Evolutionary conservation across 345 rosid species (phyloP), one percentile per base, ranked within the genome.

Genomic region (Jatropha curcas): DNA sequence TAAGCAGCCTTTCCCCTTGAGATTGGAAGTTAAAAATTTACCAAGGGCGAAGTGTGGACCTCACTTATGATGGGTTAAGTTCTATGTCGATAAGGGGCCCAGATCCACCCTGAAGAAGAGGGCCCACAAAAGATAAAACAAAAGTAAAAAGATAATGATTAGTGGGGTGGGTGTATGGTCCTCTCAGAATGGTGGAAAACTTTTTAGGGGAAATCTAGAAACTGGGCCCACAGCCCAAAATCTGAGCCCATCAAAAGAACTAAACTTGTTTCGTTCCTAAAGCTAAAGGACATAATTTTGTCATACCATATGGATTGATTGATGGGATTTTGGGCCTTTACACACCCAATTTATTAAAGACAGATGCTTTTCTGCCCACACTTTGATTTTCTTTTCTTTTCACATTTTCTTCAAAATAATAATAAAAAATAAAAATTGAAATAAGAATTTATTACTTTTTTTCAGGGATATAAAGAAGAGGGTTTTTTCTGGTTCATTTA

Each of bases 111-210:
- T 13, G 17, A 48, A 9, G 4, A 27, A 24, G 10, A 2, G 65
- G 70, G 41, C 31, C 55, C 83, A 80, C 51, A 64, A 14, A 58
- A 60, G n/a, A 25, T 5, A 66, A 60, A 71, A 31, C 35, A 52
- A 71, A 64, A 59, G 19, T 11, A 57, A 19, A 50, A 28, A n/a
- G 41, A 43, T 37, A 60, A 68, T 75, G 79, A 75, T 79, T 70
- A 69, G 78, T 76, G 76, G 78, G 78, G 80, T 58, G 72, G 72
- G 70, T 70, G 30, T 28, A 56, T 45, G 71, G 75, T 60, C 76
- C 64, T 75, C 71, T 68, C 71, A 75, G 39, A 22, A 12, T 51
- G 5, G 46, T 51, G 33, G 9, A 35, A 16, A 27, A 17, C 11
- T 0, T 60, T 66, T 46, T 53, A 25, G 60, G 61, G 37, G 19